phyloP scores from a whole-genome alignment of 2,329 filamentous ascomycete genomes.

The Exutisphaerella laricina region DNA sequence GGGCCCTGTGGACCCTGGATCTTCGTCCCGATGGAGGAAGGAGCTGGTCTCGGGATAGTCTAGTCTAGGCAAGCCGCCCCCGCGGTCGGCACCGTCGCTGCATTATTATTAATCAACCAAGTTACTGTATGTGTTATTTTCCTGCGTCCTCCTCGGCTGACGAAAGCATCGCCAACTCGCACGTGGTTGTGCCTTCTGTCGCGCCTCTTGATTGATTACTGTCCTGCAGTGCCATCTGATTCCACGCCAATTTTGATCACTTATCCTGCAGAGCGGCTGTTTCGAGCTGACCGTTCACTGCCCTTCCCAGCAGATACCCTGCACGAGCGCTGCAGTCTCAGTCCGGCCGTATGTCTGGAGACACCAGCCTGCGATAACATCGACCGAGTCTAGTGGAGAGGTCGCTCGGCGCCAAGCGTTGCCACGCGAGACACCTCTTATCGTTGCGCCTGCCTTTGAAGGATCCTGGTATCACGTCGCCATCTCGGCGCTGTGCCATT shows the following conservation, averaged over 20 bases:
- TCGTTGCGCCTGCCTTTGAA: conserved; percentile 4
- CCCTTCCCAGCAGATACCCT: neutral
- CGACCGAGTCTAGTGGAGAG: conserved; percentile 1
- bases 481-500: neutral
- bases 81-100: neutral
- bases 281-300: too few species aligned
- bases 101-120: too few species aligned
- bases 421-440: conserved; percentile 9
- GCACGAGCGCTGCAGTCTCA: neutral
- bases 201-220: neutral
- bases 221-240: neutral
- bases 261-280: too few species aligned
- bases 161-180: too few species aligned
- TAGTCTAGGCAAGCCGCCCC: neutral
- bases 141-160: conserved; percentile 4
- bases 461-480: conserved; percentile 6
- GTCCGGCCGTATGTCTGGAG: conserved; percentile 2
- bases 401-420: conserved; percentile 1
- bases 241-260: neutral
- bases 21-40: neutral
- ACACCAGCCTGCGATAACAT: neutral
- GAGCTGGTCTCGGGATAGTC: too few species aligned
- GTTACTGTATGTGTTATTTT: too few species aligned
- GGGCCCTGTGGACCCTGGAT: neutral
- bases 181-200: too few species aligned